These are phyloP conservation scores for Vitis riparia DNA, from an alignment of 164 flowering plant genomes.

Conservation along the genomic window DNA sequence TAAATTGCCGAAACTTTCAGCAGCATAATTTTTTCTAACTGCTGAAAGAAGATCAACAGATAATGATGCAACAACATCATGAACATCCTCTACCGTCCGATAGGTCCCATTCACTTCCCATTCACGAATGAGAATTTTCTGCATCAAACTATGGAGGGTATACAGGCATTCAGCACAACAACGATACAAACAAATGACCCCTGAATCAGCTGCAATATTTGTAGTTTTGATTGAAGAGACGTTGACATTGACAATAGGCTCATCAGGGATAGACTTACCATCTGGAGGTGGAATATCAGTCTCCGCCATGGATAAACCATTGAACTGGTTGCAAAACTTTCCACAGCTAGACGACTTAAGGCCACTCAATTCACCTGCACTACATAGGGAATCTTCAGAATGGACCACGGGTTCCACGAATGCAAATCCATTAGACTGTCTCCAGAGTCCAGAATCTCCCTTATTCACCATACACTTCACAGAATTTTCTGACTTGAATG, in stretches of 20 bases:
- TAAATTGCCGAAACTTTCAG: slow-evolving; percentile 16
- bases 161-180: slow-evolving; percentile 67
- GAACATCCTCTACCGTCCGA: slow-evolving; percentile 65
- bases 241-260: slow-evolving; percentile 11
- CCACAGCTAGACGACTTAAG: slow-evolving; percentile 14
- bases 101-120: slow-evolving; percentile 32
- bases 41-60: slow-evolving; percentile 60
- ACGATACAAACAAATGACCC: slow-evolving; percentile 43
- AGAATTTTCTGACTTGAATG: slow-evolving; percentile 14
- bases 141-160: slow-evolving; percentile 41
- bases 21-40: slow-evolving; percentile 33
- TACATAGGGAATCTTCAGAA: slow-evolving; percentile 17
- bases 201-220: slow-evolving; percentile 25
- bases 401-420: slow-evolving; percentile 8
- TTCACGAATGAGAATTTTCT: slow-evolving; percentile 41
- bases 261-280: slow-evolving; percentile 15
- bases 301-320: slow-evolving; percentile 20
- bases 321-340: slow-evolving; percentile 14
- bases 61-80: slow-evolving; percentile 67
- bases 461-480: slow-evolving; percentile 12
- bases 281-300: slow-evolving; percentile 11
- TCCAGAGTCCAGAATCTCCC: slow-evolving; percentile 24
- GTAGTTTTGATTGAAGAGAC: slow-evolving; percentile 7
- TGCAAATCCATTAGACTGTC: slow-evolving; percentile 40
- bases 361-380: slow-evolving; percentile 15